Conservation (phyloP, 2,329 filamentous ascomycete genomes). For the Cladobotryum protrusum region DNA sequence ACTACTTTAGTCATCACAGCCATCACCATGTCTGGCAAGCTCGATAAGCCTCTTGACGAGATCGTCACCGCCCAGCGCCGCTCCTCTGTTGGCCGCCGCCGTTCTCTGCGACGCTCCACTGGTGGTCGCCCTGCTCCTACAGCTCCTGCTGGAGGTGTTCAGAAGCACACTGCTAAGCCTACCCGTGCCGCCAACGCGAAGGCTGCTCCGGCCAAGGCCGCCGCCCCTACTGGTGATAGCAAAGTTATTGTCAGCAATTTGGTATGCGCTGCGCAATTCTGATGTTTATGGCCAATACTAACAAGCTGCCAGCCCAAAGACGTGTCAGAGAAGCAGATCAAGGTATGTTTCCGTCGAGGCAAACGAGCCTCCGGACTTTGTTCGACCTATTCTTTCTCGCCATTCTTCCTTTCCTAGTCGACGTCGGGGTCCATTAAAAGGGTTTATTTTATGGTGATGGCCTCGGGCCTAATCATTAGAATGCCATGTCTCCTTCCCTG, state of each 20-base stretch:
- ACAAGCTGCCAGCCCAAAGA: slow-evolving; percentile 70
- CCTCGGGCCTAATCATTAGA: slow-evolving; percentile 2
- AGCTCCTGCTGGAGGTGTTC: slow-evolving; percentile 77
- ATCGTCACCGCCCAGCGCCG: slow-evolving; percentile 75
- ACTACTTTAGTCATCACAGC: slow-evolving; percentile 3
- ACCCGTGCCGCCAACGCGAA: slow-evolving; percentile 54
- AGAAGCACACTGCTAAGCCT: slow-evolving; percentile 65
- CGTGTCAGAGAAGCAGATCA: slow-evolving; percentile 95
- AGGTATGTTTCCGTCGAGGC: slow-evolving; percentile 98
- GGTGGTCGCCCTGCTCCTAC: slow-evolving; percentile 48
- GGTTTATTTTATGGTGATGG: slow-evolving; percentile 1
- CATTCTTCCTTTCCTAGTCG: slow-evolving; percentile 29
- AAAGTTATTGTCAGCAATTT: slow-evolving; percentile 99
- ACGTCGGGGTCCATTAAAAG: slow-evolving; percentile 16
- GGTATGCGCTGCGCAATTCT: slow-evolving; percentile 50
- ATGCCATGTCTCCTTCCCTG: slow-evolving; percentile 10
- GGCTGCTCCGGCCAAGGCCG: slow-evolving; percentile 58
- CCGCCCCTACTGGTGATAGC: slow-evolving; percentile 63
- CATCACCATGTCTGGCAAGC: slow-evolving; percentile 79
- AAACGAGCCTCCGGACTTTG: slow-evolving; percentile 60
- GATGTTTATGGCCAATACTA: slow-evolving; percentile 30
- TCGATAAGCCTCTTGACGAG: slow-evolving; percentile 95
- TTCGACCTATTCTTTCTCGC: slow-evolving; percentile 51
- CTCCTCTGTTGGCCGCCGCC: slow-evolving; percentile 47
- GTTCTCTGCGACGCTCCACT: slow-evolving; percentile 43